Conservation (phyloP, 768 basidiomycete species). For the Lactifluus subvellereus region DNA sequence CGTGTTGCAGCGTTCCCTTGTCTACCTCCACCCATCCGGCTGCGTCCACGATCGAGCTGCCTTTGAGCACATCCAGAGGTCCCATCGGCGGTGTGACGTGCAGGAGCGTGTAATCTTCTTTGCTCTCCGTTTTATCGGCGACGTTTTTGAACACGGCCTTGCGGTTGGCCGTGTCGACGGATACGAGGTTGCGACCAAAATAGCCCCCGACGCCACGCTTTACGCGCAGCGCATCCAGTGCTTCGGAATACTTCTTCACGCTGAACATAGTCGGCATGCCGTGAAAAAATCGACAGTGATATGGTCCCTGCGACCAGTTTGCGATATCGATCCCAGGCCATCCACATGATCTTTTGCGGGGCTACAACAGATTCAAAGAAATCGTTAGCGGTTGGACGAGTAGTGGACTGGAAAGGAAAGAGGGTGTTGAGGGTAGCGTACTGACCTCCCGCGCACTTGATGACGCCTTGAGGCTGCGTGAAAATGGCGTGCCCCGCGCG, state of each 20-base stretch:
- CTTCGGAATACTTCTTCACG: constrained; percentile 93
- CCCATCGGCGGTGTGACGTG: constrained; percentile 94
- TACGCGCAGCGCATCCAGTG: constrained; percentile 67
- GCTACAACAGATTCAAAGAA: constrained; percentile 37
- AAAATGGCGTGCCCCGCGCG: constrained; percentile 83
- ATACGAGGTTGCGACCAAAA: constrained; percentile 79
- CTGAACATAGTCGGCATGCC: constrained; percentile 96
- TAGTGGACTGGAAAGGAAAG: background rate
- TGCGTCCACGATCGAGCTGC: constrained; percentile 69
- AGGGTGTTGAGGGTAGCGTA: background rate
- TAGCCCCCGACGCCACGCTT: constrained; percentile 74
- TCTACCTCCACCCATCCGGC: constrained; percentile 90
- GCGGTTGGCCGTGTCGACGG: constrained; percentile 63
- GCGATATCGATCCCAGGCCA: constrained; percentile 82
- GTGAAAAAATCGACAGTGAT: constrained; percentile 76
- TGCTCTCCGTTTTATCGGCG: constrained; percentile 56
- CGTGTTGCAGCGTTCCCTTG: constrained; percentile 72
- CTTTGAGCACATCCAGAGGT: constrained; percentile 73
- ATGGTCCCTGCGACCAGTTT: constrained; percentile 51
- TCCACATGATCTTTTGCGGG: constrained; percentile 95
- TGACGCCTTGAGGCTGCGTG: constrained; percentile 86
- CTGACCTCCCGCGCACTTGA: constrained; percentile 91
- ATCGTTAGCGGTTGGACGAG: background rate
- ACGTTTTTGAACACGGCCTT: constrained; percentile 80
- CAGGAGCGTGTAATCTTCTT: constrained; percentile 73